Evolutionary conservation across 2,329 filamentous ascomycete species (phyloP).

Genomic region (Colletotrichum tropicale): DNA sequence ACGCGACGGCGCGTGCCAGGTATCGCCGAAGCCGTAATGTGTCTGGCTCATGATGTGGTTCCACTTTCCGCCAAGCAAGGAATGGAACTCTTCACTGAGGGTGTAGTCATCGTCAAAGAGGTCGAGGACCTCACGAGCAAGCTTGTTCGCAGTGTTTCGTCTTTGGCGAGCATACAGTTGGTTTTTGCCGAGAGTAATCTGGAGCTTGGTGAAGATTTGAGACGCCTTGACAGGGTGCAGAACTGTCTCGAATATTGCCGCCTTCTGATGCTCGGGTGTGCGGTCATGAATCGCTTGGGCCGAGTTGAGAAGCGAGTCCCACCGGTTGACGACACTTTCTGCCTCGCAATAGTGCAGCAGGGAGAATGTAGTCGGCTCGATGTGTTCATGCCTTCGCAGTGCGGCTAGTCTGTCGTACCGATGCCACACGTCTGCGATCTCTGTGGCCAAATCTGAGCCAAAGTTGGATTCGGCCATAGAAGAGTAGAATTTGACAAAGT

Average conservation of each 20-base stretch:
- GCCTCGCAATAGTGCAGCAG: constrained; percentile 66
- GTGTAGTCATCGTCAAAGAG: constrained; percentile 56
- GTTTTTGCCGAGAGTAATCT: constrained; percentile 51
- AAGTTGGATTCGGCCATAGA: constrained; percentile 37
- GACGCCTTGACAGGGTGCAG: constrained; percentile 65
- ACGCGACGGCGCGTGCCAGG: constrained; percentile 60
- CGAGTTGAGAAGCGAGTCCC: constrained; percentile 40
- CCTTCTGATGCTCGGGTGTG: constrained; percentile 38
- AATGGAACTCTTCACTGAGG: constrained; percentile 55
- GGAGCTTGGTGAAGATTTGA: constrained; percentile 55
- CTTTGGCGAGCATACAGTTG: constrained; percentile 60
- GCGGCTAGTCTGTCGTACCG: constrained; percentile 54
- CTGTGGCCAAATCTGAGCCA: constrained; percentile 44
- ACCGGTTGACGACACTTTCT: constrained; percentile 50
- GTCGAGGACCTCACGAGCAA: constrained; percentile 49
- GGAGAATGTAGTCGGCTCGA: constrained; percentile 61
- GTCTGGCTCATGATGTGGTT: constrained; percentile 57
- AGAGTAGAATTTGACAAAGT: constrained; percentile 24
- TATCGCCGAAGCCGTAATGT: constrained; percentile 57
- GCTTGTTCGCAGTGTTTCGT: constrained; percentile 57
- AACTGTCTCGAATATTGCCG: constrained; percentile 65
- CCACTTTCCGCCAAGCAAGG: constrained; percentile 57
- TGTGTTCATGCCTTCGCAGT: constrained; percentile 64
- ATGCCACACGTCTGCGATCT: constrained; percentile 54
- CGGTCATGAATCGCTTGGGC: constrained; percentile 30